Percentiles rank a stretch among this genome's conserved stretches.
phyloP scores from a whole-genome alignment of 257 asterid genomes.

The Leonotis leonurus region DNA sequence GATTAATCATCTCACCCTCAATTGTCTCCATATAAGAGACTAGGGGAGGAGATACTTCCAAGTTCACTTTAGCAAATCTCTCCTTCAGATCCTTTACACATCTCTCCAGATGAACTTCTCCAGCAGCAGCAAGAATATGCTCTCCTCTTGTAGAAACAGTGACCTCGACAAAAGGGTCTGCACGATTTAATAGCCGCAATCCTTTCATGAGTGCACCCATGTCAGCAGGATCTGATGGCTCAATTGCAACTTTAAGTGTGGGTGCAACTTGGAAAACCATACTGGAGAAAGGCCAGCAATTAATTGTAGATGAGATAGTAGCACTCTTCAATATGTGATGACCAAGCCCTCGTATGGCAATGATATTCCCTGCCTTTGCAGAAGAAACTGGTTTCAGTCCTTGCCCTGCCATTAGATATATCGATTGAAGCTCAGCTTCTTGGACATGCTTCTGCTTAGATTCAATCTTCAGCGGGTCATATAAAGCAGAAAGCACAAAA shows the following conservation, averaged over 20 bases:
- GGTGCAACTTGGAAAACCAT: slow-evolving; percentile 94
- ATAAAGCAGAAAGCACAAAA: slow-evolving; percentile 76
- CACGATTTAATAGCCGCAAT: slow-evolving; percentile 75
- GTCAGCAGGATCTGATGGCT: slow-evolving; percentile 93
- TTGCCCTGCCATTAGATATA: slow-evolving; percentile 93
- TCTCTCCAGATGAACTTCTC: slow-evolving; percentile 95
- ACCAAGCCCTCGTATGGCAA: slow-evolving; percentile 91
- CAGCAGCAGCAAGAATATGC: slow-evolving; percentile 95
- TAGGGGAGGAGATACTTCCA: slow-evolving; percentile 88
- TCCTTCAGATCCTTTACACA: slow-evolving; percentile 85
- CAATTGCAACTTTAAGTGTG: slow-evolving; percentile 86
- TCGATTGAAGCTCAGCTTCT: slow-evolving; percentile 64
- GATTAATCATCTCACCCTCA: slow-evolving; percentile 52
- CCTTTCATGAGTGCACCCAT: slow-evolving; percentile 81
- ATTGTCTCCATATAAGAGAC: slow-evolving; percentile 87
- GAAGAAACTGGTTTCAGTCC: slow-evolving; percentile 75
- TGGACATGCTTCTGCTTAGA: slow-evolving; percentile 76
- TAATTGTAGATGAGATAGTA: slow-evolving; percentile 69
- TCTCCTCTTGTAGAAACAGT: slow-evolving; percentile 84
- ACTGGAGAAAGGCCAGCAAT: slow-evolving; percentile 92
- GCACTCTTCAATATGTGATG: slow-evolving; percentile 89
- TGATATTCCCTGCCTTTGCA: slow-evolving; percentile 75
- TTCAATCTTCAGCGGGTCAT: slow-evolving; percentile 70
- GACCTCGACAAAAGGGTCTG: slow-evolving; percentile 94
- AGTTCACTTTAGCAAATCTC: slow-evolving; percentile 74